Evolutionary conservation across 2,329 filamentous ascomycete species (phyloP).

Genomic region (Trichoderma endophyticum): DNA sequence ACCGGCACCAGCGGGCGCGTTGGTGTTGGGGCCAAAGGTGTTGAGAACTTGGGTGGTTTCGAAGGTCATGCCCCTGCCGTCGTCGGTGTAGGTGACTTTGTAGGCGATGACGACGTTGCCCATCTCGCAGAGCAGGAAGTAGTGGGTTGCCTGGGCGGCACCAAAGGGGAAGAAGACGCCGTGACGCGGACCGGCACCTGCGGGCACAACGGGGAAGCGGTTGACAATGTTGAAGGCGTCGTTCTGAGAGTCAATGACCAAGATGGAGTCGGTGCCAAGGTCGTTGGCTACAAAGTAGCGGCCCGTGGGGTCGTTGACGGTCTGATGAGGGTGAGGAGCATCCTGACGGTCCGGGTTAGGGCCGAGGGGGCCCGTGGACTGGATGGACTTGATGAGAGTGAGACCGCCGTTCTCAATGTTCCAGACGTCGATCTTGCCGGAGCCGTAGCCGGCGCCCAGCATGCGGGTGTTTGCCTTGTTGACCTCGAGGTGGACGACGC

Average conservation of each 20-base stretch:
- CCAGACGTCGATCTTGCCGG: conserved; percentile 45
- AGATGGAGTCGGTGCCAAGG: conserved; percentile 47
- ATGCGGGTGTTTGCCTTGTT: conserved; percentile 43
- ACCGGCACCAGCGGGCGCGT: conserved; percentile 37
- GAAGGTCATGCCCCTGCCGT: conserved; percentile 33
- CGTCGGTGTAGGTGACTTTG: conserved; percentile 37
- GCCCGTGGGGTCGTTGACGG: conserved; percentile 46
- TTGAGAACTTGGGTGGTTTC: conserved; percentile 37
- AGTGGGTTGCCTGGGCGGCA: conserved; percentile 39
- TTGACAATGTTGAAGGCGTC: conserved; percentile 39
- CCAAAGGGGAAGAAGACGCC: conserved; percentile 45
- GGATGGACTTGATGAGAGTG: conserved; percentile 39
- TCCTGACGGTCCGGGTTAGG: conserved; percentile 30
- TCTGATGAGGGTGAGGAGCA: conserved; percentile 45
- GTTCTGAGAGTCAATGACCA: conserved; percentile 44
- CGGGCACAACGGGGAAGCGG: conserved; percentile 32
- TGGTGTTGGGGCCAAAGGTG: conserved; percentile 37
- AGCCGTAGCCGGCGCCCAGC: conserved; percentile 43
- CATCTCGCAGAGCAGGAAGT: conserved; percentile 47
- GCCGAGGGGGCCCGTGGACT: conserved; percentile 33
- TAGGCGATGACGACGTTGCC: conserved; percentile 44
- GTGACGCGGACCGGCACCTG: conserved; percentile 49
- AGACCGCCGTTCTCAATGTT: conserved; percentile 38
- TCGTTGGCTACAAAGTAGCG: conserved; percentile 49
- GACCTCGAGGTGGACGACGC: conserved; percentile 49